Base-by-base conservation (phyloP, 108 stramenopile species). In the Epithemia pelagica region DNA sequence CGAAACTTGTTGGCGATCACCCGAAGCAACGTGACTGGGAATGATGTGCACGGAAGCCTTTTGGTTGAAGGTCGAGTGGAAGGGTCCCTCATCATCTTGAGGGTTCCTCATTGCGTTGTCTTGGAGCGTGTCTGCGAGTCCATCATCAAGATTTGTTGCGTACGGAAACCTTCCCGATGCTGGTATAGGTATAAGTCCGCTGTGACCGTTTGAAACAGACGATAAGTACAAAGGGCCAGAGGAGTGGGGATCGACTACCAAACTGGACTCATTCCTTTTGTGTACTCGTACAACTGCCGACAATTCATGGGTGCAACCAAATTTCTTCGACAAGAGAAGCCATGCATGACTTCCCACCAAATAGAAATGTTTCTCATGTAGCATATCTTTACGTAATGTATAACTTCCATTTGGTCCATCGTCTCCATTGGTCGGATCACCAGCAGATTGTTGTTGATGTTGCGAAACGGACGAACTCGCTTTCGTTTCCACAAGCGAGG, bases 301-400 rank as follows among this genome's bases (percentile, higher is more conserved):
- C n/a, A 58, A 24, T 22, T 59, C 67, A 29, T 64, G 8, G 31
- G 69, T 68, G 58, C 32, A 65, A 10, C 69, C 74, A 72, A 85
- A 85, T 33, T 85, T 78, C 37, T 71, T 62, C 57, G 72, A 72
- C 22, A 78, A 46, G 18, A 85, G 60, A 55, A 67, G 60, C 83
- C 83, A 85, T 2, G 74, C 74, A 62, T 62, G 66, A 2, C 72
- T 62, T 37, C 83, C 83, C 5, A 85, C 27, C 57, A 79, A 74
- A 53, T 69, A 74, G 51, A 70, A 85, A 59, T 85, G 77, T 52
- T 51, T 61, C 32, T 57, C 68, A 52, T 76, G 73, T 2, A 63
- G 24, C n/a, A 76, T 37, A 18, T 68, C 73, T 19, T 21, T 55
- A n/a, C 28, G 27, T 1, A 54, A 27, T 28, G 52, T 54, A 46